Conservation (phyloP, 176 grass and related monocot species). For the Panicum miliaceum region DNA sequence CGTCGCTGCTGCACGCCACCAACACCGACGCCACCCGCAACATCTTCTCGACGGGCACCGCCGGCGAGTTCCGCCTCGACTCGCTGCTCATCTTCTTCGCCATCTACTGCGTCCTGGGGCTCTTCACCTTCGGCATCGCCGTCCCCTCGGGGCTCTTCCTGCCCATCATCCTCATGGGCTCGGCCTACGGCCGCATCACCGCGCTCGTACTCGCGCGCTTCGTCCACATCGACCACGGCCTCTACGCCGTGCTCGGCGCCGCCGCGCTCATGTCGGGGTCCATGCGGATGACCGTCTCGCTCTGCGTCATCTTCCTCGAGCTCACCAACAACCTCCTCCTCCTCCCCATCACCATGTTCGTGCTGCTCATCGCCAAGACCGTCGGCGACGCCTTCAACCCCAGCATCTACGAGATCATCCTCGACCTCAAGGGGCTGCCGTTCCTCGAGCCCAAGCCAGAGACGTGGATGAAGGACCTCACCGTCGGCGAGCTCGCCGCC, state of each 20-base stretch:
- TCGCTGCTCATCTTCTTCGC: conserved; percentile 89
- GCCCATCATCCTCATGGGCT: conserved; percentile 98
- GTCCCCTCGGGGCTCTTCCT: conserved; percentile 94
- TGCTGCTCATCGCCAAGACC: conserved; percentile 89
- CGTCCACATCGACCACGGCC: conserved; percentile 74
- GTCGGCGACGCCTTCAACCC: conserved; percentile 87
- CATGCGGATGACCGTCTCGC: conserved; percentile 97
- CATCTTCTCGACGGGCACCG: conserved; percentile 88
- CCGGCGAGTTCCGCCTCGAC: conserved; percentile 66
- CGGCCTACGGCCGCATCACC: conserved; percentile 80
- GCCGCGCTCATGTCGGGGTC: conserved; percentile 90
- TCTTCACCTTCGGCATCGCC: conserved; percentile 96
- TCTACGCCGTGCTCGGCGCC: conserved; percentile 88
- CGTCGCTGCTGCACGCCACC: conserved; percentile 88
- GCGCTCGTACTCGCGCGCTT: conserved; percentile 45
- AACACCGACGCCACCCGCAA: conserved; percentile 88
- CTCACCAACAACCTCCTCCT: conserved; percentile 90
- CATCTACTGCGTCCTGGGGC: conserved; percentile 79
- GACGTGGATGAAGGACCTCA: conserved; percentile 92
- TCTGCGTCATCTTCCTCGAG: conserved; percentile 97
- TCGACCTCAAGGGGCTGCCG: conserved; percentile 85
- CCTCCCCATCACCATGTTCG: conserved; percentile 96
- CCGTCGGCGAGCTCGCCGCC: conserved; percentile 71
- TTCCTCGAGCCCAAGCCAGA: conserved; percentile 86
- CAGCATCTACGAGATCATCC: conserved; percentile 99